These are phyloP conservation scores for Picea sitchensis DNA, from an alignment of 75 land plant genomes.

Conservation along the genomic window DNA sequence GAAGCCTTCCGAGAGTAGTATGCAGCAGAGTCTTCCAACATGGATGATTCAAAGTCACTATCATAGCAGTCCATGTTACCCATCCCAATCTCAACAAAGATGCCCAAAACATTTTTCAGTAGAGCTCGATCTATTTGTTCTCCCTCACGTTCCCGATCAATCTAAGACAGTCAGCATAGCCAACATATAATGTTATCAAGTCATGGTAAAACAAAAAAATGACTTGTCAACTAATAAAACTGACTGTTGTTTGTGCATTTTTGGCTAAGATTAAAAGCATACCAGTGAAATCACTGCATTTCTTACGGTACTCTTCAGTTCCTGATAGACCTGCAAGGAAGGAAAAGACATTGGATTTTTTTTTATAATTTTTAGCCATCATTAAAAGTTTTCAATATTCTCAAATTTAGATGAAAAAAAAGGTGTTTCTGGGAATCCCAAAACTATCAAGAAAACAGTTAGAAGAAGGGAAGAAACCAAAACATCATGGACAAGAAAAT, in stretches of 20 bases:
- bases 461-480: background rate
- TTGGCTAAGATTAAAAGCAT: slow-evolving; percentile 4
- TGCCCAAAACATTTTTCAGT: slow-evolving; percentile 86
- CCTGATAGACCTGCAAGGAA: slow-evolving; percentile 68
- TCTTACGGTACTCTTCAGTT: slow-evolving; percentile 62
- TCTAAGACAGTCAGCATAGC: slow-evolving; percentile 25
- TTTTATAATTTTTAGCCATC: slow-evolving; percentile 2
- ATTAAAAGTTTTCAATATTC: background rate
- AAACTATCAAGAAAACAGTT: background rate
- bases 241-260: background rate
- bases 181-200: background rate
- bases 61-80: slow-evolving; percentile 82
- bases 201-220: background rate
- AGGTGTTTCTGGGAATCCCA: background rate
- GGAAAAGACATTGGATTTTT: background rate
- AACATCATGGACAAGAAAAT: background rate
- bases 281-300: slow-evolving; percentile 89
- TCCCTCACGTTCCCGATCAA: slow-evolving; percentile 94
- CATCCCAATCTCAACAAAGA: slow-evolving; percentile 96
- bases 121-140: slow-evolving; percentile 89
- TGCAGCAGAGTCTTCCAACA: slow-evolving; percentile 81
- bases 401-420: background rate
- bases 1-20: slow-evolving; percentile 86
- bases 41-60: slow-evolving; percentile 69
- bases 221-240: background rate